A percentile compares a stretch with the other conserved stretches of the same genome.
phyloP scores from a whole-genome alignment of 2,329 filamentous ascomycete genomes.

The Aspergillus intermedius region DNA sequence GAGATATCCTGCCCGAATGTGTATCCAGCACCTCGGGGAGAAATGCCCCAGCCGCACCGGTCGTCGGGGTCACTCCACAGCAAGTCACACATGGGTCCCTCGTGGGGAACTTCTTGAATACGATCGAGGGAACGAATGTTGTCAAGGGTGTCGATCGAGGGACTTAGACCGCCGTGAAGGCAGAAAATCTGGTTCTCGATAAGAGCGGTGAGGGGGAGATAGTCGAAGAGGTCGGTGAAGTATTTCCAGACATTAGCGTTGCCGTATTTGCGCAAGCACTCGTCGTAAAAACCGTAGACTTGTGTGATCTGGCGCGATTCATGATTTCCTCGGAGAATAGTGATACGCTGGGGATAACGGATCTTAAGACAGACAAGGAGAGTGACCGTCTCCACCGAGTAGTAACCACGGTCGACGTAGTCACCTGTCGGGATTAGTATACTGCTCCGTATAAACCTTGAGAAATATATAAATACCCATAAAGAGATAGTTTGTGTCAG shows the following conservation, averaged over 20 bases:
- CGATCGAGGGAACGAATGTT: conserved; percentile 93
- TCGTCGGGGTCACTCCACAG: conserved; percentile 98
- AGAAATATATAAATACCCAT: conserved; percentile 62
- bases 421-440: conserved; percentile 56
- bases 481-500: conserved; percentile 98
- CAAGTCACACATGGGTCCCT: conserved; percentile 97
- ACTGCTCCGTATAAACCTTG: neutral
- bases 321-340: conserved; percentile 97
- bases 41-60: conserved; percentile 87
- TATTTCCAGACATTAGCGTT: conserved; percentile 99
- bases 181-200: conserved; percentile 99
- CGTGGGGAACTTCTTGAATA: conserved; percentile 96
- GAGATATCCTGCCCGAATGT: conserved; percentile 94
- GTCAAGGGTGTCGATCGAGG: conserved; percentile 91
- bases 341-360: conserved; percentile 94
- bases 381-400: conserved; percentile 96
- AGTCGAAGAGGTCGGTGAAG: conserved; percentile 98
- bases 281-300: conserved; percentile 99
- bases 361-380: conserved; percentile 96
- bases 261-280: conserved; percentile 97
- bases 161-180: conserved; percentile 90
- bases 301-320: conserved; percentile 98
- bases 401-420: conserved; percentile 98
- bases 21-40: conserved; percentile 89
- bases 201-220: conserved; percentile 89